phyloP scores from a whole-genome alignment of 495 filamentous ascomycete genomes.

The Trichoderma orchidacearum region DNA sequence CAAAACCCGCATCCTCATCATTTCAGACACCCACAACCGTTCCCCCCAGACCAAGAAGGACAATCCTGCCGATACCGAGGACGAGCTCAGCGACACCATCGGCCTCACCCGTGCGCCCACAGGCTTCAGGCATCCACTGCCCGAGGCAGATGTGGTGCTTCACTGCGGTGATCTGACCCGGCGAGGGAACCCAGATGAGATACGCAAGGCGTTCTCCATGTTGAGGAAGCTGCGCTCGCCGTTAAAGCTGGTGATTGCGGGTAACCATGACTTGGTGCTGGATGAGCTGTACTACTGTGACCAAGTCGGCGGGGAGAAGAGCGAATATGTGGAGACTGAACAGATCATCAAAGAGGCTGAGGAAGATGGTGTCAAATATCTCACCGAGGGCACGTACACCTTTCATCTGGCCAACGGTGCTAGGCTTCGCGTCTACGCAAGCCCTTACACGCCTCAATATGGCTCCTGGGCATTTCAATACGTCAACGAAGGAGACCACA shows the following conservation, averaged over 20 bases:
- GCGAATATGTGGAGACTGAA: neutral
- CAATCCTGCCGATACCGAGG: slow-evolving; percentile 5
- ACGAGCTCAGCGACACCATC: neutral
- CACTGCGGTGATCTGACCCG: slow-evolving; percentile 61
- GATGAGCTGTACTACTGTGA: slow-evolving; percentile 23
- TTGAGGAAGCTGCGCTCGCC: slow-evolving; percentile 42
- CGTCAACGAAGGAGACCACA: slow-evolving; percentile 28
- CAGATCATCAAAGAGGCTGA: slow-evolving; percentile 21
- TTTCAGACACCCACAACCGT: slow-evolving; percentile 48
- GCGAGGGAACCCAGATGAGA: slow-evolving; percentile 37
- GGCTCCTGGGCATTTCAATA: slow-evolving; percentile 52
- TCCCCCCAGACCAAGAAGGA: neutral
- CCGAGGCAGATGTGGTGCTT: slow-evolving; percentile 45
- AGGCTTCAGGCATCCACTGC: slow-evolving; percentile 19
- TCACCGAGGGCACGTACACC: slow-evolving; percentile 46
- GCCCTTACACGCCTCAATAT: slow-evolving; percentile 48
- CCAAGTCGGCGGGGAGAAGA: neutral
- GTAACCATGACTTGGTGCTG: slow-evolving; percentile 61
- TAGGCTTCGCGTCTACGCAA: slow-evolving; percentile 47
- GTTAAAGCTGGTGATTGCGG: slow-evolving; percentile 61
- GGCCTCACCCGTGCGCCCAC: neutral
- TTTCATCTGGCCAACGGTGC: slow-evolving; percentile 45
- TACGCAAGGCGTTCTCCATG: slow-evolving; percentile 34
- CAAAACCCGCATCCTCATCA: slow-evolving; percentile 35
- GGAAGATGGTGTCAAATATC: slow-evolving; percentile 40